Evolutionary conservation across 1,284 basidiomycete species (phyloP).

Genomic region (Rhodotorula sp.): DNA sequence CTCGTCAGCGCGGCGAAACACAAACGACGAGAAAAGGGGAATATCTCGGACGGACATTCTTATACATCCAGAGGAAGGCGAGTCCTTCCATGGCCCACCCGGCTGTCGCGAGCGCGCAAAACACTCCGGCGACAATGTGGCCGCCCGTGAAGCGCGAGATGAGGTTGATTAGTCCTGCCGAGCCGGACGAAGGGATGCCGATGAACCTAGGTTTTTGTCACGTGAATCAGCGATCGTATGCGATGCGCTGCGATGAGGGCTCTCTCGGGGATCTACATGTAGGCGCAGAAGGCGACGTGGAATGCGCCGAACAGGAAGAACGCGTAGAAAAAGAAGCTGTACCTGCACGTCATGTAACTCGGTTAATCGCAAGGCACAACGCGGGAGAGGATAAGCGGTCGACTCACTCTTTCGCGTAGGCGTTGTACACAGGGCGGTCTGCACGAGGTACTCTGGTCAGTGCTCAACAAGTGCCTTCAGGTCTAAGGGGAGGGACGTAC

Average conservation of each 20-base stretch:
- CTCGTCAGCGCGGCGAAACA: too few relatives aligned
- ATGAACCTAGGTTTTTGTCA: conserved; percentile 39
- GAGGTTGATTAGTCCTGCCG: conserved; percentile 90
- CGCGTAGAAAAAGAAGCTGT: conserved; percentile 55
- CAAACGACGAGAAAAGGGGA: not conserved
- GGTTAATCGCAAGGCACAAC: not conserved
- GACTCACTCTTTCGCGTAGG: conserved; percentile 27
- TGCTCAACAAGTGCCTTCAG: conserved; percentile 5
- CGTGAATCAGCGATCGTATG: conserved; percentile 4
- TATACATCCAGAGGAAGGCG: conserved; percentile 78
- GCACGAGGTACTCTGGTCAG: not conserved
- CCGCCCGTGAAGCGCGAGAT: conserved; percentile 49
- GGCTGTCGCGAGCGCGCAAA: conserved; percentile 73
- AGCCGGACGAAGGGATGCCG: conserved; percentile 68
- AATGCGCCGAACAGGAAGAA: conserved; percentile 94
- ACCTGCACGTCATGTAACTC: conserved; percentile 50
- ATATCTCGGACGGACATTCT: conserved; percentile 57
- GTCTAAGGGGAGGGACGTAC: conserved; percentile 59
- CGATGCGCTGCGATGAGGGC: not conserved
- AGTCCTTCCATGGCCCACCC: conserved; percentile 85
- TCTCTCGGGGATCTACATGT: conserved; percentile 43
- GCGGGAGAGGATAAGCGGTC: not conserved
- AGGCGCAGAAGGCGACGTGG: conserved; percentile 86
- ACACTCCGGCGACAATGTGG: conserved; percentile 66
- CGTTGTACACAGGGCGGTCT: conserved; percentile 83